Conservation (phyloP, 306 rosid genomes). For the Fragaria ananassa region DNA sequence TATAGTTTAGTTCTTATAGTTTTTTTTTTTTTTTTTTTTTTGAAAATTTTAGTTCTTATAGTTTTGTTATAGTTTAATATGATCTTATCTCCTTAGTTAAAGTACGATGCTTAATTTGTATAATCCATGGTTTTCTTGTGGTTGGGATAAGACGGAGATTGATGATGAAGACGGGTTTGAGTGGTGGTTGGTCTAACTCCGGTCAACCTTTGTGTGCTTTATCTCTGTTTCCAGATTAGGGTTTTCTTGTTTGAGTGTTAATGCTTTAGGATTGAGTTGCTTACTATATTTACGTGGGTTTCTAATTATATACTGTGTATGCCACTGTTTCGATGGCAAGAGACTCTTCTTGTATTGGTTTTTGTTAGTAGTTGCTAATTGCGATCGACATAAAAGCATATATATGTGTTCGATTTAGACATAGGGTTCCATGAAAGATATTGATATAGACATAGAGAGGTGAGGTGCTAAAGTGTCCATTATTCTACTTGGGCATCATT, state of each 20-base stretch:
- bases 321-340: not conserved
- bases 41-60: not conserved
- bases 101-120: constrained; percentile 11
- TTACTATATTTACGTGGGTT: not conserved
- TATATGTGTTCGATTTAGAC: not conserved
- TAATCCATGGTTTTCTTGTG: not conserved
- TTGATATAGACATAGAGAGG: not conserved
- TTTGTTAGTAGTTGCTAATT: not conserved
- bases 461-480: not conserved
- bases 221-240: not conserved
- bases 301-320: not conserved
- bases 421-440: not conserved
- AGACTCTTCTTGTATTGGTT: not conserved
- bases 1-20: not conserved
- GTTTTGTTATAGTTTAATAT: not conserved
- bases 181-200: not conserved
- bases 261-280: not conserved
- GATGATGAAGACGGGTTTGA: not conserved
- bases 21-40: no score
- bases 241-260: not conserved
- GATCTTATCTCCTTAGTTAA: not conserved
- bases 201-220: not conserved
- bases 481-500: not conserved
- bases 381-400: not conserved
- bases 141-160: not conserved